Base-by-base conservation (phyloP, 192 early-diverging fungal genomes). In the Podila minutissima region DNA sequence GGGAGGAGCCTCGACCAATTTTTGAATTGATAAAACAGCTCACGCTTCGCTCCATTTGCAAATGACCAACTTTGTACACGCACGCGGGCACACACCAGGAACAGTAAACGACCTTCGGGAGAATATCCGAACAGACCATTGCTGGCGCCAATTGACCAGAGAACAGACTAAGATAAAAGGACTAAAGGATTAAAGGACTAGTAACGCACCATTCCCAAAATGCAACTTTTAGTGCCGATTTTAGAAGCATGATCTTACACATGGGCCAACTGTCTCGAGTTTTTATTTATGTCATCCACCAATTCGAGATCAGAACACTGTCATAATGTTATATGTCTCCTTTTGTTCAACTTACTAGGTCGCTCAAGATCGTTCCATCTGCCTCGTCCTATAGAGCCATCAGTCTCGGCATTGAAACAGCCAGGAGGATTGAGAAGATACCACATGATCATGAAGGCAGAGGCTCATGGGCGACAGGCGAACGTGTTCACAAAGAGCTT, bases 381-480 rank as follows among this genome's bases (percentile, higher is more conserved):
- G 72, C 78, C 82, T 49, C 62, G 89, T 76, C 77, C 88, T 66
- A 46, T 68, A 51, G 86, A 93, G 85, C 85, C 88, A 60, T 53
- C 89, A 4, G 82, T 89, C 17, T 85, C 87, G 31, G 86, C 92
- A 20, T 85, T 95, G 46, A 85, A 83, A 32, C 88, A 92, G 48
- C 97, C 97, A 0, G 97, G 97, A 66, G 93, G 92, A 28, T 96
- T 98, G 82, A 89, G 97, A 49, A 89, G 97, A 24, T 92, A 95
- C 82, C 95, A 96, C 83, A 78, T 98, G 50, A 87, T 89, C 9
- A 86, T 90, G 63, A 89, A 95, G 59, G 94, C 94, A 13, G 78
- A 85, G 31, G 82, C 85, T 37, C 85, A 87, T 66, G 95, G 94
- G 48, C 87, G 88, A 28, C 74, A 74, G 19, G 94, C 93, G 0